Evolutionary conservation across 371 early-diverging fungal species (phyloP).

Genomic region (Dinochytrium kinnereticum): DNA sequence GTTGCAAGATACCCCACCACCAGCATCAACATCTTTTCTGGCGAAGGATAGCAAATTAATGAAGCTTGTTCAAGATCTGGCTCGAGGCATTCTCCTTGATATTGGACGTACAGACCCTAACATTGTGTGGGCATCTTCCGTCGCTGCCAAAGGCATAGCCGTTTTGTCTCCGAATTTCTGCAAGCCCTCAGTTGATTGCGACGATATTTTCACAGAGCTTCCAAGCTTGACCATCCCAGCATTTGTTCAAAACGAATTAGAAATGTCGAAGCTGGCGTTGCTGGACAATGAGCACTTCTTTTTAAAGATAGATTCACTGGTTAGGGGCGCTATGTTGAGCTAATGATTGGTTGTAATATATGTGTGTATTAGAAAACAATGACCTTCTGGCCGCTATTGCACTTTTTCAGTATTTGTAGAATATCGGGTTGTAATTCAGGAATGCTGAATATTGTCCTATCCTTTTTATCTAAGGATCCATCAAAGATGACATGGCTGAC

Average conservation of each 20-base stretch:
- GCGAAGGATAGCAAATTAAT: neutral
- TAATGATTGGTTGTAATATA: neutral
- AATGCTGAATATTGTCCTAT: slow-evolving; percentile 75
- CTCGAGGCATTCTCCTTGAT: neutral
- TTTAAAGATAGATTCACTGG: neutral
- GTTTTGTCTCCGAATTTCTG: neutral
- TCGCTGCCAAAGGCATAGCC: neutral
- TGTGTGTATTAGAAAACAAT: slow-evolving; percentile 1
- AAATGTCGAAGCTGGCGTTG: neutral
- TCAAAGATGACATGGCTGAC: slow-evolving; percentile 75
- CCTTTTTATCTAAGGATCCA: slow-evolving; percentile 73
- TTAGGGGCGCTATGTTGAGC: neutral
- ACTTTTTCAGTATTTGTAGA: slow-evolving; percentile 44
- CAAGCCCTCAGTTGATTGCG: neutral
- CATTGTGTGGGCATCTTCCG: neutral
- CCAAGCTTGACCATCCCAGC: neutral
- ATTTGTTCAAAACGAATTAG: neutral
- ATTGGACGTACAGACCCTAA: neutral
- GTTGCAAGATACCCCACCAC: neutral
- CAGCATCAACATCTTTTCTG: neutral
- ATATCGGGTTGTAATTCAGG: slow-evolving; percentile 75
- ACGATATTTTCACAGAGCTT: neutral
- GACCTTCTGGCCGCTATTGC: neutral
- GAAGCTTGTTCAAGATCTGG: neutral
- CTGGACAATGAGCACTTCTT: neutral